These are phyloP conservation scores for Prunus yedoensis DNA, from an alignment of 331 rosid species.

Conservation along the genomic window DNA sequence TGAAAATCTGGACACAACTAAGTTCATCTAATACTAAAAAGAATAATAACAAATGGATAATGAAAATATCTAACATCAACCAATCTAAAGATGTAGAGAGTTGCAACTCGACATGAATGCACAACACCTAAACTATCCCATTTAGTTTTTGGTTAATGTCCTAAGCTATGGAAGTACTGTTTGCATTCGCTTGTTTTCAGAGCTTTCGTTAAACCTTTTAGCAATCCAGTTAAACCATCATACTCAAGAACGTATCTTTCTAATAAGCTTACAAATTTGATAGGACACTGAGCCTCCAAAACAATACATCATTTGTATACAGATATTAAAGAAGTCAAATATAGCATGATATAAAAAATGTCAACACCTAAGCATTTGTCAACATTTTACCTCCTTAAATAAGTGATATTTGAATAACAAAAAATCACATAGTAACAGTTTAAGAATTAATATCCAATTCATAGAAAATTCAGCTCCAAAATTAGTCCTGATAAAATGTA, in stretches of 20 bases:
- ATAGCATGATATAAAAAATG: no score
- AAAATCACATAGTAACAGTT: not conserved
- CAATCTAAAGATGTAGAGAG: not conserved
- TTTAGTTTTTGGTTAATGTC: not conserved
- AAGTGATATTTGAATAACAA: no score
- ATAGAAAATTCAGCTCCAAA: not conserved
- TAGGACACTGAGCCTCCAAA: not conserved
- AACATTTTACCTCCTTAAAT: no score
- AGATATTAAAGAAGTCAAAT: no score
- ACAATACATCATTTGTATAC: not conserved
- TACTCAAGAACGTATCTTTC: not conserved
- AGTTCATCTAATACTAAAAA: not conserved
- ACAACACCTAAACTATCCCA: not conserved
- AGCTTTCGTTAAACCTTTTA: not conserved
- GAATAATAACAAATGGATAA: not conserved
- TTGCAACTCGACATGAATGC: not conserved
- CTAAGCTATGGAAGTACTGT: not conserved
- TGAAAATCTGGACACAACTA: not conserved
- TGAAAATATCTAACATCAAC: not conserved
- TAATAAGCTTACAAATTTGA: not conserved
- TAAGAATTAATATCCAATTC: not conserved
- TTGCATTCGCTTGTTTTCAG: not conserved
- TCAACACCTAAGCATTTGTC: not conserved
- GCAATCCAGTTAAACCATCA: not conserved
- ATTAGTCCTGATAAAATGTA: not conserved